Base-by-base conservation (phyloP, 2,329 filamentous ascomycete species). In the Cladorrhinum sp. region DNA sequence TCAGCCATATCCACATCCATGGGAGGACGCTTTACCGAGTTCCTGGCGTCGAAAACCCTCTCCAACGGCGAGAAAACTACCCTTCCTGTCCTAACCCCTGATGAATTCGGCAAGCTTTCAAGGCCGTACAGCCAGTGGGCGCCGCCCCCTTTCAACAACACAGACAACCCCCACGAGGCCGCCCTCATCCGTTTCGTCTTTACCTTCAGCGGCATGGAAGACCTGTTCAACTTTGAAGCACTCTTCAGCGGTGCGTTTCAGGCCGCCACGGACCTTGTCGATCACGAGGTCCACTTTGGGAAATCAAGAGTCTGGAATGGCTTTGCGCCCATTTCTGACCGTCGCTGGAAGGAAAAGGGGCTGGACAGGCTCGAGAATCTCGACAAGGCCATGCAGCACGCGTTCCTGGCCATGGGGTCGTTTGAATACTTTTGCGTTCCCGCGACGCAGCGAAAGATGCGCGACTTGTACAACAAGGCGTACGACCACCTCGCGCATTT, bases 111-210 rank as follows among this genome's bases (percentile, higher is more conserved):
- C 41, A 45, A 45, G 20, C 6, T 45, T 10, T 45, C n/a, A 4
- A 45, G 16, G 16, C 51, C 58, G 2, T 61, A 56, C 55, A 58
- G 32, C 20, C 22, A 61, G 13, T 63, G 61, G 61, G 61, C 61
- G 10, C 61, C 61, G 13, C 13, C 58, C 24, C 61, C 61, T 6
- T 63, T 41, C 58, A 63, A 63, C 61, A 41, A 52, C 25, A 52
- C 20, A 54, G 10, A 5, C 12, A 52, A 60, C 16, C 29, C 29
- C 29, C 6, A n/a, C 50, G 61, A 63, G n/a, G 22, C 41, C 8
- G 58, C 50, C 2, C 9, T 22, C 12, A 56, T 48, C 51, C 55
- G 38, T 13, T 54, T 63, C 48, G 32, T 41, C 12, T 49, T 60
- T 29, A 18, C 25, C 51, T 13, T 61, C 29, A 52, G 18, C 32